These are phyloP conservation scores for Tolypocladium ophioglossoides DNA, from an alignment of 2,329 filamentous ascomycete species.

Conservation along the genomic window DNA sequence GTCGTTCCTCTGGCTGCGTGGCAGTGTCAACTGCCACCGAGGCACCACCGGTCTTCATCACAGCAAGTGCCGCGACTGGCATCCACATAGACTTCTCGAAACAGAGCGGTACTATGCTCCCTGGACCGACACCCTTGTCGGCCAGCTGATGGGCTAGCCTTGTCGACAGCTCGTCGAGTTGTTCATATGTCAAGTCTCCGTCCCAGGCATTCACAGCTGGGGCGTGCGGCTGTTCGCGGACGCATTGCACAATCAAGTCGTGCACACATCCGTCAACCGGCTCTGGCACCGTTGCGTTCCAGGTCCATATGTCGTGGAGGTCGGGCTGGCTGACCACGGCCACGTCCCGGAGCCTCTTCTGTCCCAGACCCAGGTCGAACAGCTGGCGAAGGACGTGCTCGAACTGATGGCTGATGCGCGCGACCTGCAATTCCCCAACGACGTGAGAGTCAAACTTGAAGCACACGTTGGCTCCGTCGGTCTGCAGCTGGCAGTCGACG, in stretches of 20 bases:
- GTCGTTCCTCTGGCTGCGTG: slow-evolving; percentile 6
- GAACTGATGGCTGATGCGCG: slow-evolving; percentile 4
- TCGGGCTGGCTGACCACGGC: slow-evolving; percentile 5
- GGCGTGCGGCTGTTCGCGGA: slow-evolving; percentile 6
- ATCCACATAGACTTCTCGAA: slow-evolving; percentile 15
- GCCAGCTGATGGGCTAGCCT: slow-evolving; percentile 6
- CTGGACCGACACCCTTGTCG: slow-evolving; percentile 13
- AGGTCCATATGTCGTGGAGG: slow-evolving; percentile 9
- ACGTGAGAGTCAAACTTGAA: slow-evolving; percentile 5
- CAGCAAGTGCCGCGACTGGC: slow-evolving; percentile 10
- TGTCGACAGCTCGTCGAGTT: slow-evolving; percentile 15
- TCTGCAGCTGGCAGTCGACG: neutral
- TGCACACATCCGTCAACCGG: slow-evolving; percentile 9
- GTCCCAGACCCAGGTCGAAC: neutral
- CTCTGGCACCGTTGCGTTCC: slow-evolving; percentile 6
- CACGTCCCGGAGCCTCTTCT: slow-evolving; percentile 2
- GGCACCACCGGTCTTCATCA: slow-evolving; percentile 12
- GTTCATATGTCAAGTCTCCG: slow-evolving; percentile 26
- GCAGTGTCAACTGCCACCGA: slow-evolving; percentile 15
- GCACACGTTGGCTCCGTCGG: neutral
- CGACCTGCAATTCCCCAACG: slow-evolving; percentile 2
- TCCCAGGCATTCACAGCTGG: slow-evolving; percentile 12
- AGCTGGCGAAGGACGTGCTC: slow-evolving; percentile 4
- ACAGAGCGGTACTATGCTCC: slow-evolving; percentile 10
- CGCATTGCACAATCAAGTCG: slow-evolving; percentile 6